phyloP scores from a whole-genome alignment of 331 rosid species.

The Quercus lobata region DNA sequence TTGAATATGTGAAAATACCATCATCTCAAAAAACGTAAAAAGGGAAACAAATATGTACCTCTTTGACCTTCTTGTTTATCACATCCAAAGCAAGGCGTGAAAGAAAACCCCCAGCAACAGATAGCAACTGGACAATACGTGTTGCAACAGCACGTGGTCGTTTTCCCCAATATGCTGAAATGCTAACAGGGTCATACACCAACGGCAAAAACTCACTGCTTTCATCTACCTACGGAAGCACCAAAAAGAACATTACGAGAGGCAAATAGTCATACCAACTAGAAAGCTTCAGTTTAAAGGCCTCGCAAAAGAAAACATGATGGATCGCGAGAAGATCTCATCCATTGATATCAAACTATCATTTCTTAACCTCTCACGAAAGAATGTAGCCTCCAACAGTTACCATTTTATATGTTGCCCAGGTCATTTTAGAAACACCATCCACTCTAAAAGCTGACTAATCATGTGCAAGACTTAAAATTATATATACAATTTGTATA shows the following conservation, averaged over 20 bases:
- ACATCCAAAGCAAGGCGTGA: slow-evolving; percentile 75
- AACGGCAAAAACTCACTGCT: slow-evolving; percentile 92
- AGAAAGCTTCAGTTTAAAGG: background rate
- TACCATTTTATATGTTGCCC: background rate
- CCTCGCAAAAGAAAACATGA: background rate
- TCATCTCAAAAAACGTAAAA: background rate
- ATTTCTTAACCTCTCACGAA: background rate
- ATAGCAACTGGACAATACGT: slow-evolving; percentile 73
- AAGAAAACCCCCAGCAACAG: slow-evolving; percentile 97
- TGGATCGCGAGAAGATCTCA: background rate
- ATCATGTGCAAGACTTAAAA: background rate
- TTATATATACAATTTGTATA: background rate
- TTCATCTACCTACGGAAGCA: slow-evolving; percentile 66
- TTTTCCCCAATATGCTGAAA: slow-evolving; percentile 94
- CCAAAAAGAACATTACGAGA: background rate
- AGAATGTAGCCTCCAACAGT: background rate
- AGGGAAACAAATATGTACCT: slow-evolving; percentile 39
- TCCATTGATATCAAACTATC: background rate
- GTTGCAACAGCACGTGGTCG: slow-evolving; percentile 93
- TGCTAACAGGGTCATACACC: slow-evolving; percentile 82
- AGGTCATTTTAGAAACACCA: background rate
- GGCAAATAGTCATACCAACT: background rate
- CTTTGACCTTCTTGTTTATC: slow-evolving; percentile 79
- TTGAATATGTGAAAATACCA: background rate
- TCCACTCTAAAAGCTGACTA: background rate